Evolutionary conservation across 2,329 filamentous ascomycete species (phyloP).

Genomic region (Sarocladiaceae sp.): DNA sequence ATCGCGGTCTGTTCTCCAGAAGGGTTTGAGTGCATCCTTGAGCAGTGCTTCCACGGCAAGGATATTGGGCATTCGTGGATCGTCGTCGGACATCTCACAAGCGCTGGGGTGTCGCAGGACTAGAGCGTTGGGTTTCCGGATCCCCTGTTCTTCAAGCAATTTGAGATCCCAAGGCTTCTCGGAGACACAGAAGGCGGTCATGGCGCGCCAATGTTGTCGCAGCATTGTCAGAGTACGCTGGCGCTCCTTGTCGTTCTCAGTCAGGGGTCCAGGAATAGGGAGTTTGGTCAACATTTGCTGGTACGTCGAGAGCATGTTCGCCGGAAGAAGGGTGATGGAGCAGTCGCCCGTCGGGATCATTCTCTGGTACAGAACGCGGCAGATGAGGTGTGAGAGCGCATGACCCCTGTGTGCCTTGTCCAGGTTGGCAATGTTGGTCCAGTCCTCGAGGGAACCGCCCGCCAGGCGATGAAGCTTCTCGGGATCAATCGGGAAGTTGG

Average conservation of each 20-base stretch:
- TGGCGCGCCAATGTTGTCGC: background rate
- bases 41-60: background rate
- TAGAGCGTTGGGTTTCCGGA: background rate
- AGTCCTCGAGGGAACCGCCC: background rate
- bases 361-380: background rate
- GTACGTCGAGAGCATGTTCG: background rate
- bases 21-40: background rate
- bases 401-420: background rate
- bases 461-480: background rate
- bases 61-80: background rate
- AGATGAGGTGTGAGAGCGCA: background rate
- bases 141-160: background rate
- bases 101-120: background rate
- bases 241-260: no score
- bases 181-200: background rate
- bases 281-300: background rate
- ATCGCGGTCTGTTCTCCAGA: background rate
- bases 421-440: background rate
- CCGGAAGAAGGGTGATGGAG: background rate
- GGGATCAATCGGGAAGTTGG: no score
- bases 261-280: no score
- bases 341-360: background rate
- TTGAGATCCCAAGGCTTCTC: background rate
- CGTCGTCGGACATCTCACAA: background rate
- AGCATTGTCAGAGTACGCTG: background rate